These are phyloP conservation scores for Cyclotella baltica DNA, from an alignment of 108 stramenopile species.

Conservation along the genomic window DNA sequence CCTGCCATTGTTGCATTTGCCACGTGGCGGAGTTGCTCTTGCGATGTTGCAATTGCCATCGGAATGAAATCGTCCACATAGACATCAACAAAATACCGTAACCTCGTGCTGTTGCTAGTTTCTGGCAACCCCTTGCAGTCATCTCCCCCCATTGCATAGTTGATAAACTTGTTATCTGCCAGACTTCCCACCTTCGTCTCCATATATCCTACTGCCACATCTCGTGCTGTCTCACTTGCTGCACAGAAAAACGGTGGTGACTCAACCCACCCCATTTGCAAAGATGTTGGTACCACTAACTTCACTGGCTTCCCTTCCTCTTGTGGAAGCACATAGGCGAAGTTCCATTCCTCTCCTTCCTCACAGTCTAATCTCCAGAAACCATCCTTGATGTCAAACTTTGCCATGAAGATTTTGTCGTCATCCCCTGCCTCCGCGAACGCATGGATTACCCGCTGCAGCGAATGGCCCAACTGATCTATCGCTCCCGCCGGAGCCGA, in stretches of 20 bases:
- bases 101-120: neutral
- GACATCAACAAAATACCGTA: slow-evolving; percentile 13
- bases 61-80: slow-evolving; percentile 35
- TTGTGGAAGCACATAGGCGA: neutral
- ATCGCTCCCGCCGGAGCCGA: too few species aligned
- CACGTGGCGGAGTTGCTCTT: slow-evolving; percentile 6
- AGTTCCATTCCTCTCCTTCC: slow-evolving; percentile 24
- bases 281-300: too few species aligned
- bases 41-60: slow-evolving; percentile 9
- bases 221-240: too few species aligned
- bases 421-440: neutral
- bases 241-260: too few species aligned
- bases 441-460: slow-evolving; percentile 20
- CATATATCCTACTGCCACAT: neutral
- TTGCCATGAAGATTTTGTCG: slow-evolving; percentile 7
- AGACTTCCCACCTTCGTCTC: neutral
- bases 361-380: neutral
- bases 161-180: neutral
- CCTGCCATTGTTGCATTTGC: neutral
- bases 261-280: too few species aligned
- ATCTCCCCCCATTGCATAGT: neutral
- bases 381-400: too few species aligned
- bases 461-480: too few species aligned
- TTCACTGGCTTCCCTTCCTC: neutral
- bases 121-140: neutral